Percentiles rank a stretch among this genome's conserved stretches.
Conservation (phyloP, 2,329 filamentous ascomycete genomes). For the Aspergillus pseudonomiae region DNA sequence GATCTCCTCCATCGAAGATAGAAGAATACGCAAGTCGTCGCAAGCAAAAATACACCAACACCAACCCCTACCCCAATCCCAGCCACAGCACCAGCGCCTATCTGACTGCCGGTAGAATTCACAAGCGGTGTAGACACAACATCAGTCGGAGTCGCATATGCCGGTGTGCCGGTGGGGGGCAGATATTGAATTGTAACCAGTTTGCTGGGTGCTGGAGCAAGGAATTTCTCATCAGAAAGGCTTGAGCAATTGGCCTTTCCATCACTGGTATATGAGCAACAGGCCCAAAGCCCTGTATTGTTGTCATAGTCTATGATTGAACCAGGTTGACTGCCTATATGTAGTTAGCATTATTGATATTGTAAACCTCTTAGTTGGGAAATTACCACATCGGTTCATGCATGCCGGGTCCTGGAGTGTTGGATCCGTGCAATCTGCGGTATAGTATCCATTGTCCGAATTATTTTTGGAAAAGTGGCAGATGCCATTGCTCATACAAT, state of each 20-base stretch:
- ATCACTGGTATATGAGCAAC: slow-evolving; percentile 3
- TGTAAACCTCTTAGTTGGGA: not conserved
- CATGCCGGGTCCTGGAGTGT: slow-evolving; percentile 11
- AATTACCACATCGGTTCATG: slow-evolving; percentile 15
- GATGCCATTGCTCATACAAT: slow-evolving; percentile 16
- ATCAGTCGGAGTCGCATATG: not conserved
- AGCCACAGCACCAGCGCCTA: slow-evolving; percentile 4
- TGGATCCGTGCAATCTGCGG: slow-evolving; percentile 16
- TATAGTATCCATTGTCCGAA: slow-evolving; percentile 7
- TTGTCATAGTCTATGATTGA: not conserved
- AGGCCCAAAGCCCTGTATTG: slow-evolving; percentile 8
- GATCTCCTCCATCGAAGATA: not conserved
- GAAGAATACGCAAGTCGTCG: not conserved
- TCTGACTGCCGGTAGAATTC: not conserved
- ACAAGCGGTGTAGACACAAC: not conserved
- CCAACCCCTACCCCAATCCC: slow-evolving; percentile 13
- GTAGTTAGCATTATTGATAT: not conserved
- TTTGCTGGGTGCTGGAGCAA: slow-evolving; percentile 7
- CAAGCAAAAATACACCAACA: not conserved
- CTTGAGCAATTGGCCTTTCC: slow-evolving; percentile 8
- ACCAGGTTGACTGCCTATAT: not conserved
- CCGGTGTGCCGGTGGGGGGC: not conserved
- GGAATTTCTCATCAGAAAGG: slow-evolving; percentile 8
- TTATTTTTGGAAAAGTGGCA: not conserved
- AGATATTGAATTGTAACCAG: slow-evolving; percentile 16